Evolutionary conservation across 1,284 basidiomycete genomes (phyloP), one percentile per base, ranked within the genome.

Genomic region (Phenoliferia sp.): DNA sequence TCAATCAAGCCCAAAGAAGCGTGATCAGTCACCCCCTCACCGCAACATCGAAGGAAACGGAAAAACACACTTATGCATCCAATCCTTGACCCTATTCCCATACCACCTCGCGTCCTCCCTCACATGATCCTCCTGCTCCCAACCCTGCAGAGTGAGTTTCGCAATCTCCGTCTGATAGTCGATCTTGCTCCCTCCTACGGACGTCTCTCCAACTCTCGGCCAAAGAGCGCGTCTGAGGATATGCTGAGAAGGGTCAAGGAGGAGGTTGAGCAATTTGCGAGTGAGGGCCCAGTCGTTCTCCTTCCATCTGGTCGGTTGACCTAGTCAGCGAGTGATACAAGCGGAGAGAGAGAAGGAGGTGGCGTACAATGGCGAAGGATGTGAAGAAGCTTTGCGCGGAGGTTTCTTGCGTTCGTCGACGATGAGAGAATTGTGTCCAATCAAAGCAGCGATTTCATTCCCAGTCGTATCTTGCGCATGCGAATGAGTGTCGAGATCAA

Each of bases 301-400:
- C 55, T 57, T 57, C 55, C 55, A 57, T 17, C 55, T 57, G 55
- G n/a, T n/a, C n/a, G n/a, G n/a, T n/a, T n/a, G n/a, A n/a, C n/a
- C n/a, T n/a, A n/a, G n/a, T n/a, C n/a, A n/a, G n/a, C n/a, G n/a
- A n/a, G n/a, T n/a, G n/a, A n/a, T n/a, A n/a, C n/a, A n/a, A n/a
- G n/a, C n/a, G n/a, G n/a, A n/a, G n/a, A 22, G 48, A 26, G 48
- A 19, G 48, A 52, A 26, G 48, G 7, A 26, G 19, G 17, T 26
- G 48, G 48, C 48, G 48, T 26, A 52, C 48, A 52, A 26, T 22
- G 48, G 48, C 5, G 48, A 26, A 19, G 48, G 48, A 26, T 52
- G 48, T 22, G 48, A 52, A 5, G 48, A 26, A 9, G 48, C 28
- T 26, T 52, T 52, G 7, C 48, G 5, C 19, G 48, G 5, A 19